Evolutionary conservation across 2,329 filamentous ascomycete species (phyloP).

Genomic region (Dactylellina leptospora): DNA sequence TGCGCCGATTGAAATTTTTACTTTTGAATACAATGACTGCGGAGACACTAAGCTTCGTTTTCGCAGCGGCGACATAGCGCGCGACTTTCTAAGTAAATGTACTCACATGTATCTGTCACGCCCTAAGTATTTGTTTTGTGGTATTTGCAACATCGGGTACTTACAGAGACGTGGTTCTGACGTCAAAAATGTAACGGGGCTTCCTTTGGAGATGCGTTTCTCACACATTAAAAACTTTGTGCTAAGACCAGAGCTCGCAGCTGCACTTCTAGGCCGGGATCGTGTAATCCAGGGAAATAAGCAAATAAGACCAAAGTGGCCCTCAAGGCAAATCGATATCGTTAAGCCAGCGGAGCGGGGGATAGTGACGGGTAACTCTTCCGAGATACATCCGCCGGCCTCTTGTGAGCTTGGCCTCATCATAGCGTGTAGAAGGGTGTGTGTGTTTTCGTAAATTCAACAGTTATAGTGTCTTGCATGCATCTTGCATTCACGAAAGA

Average conservation of each 20-base stretch:
- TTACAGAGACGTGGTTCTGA: constrained; percentile 34
- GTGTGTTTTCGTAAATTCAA: neutral
- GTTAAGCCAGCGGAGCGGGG: constrained; percentile 3
- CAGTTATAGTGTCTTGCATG: neutral
- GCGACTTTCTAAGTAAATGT: neutral
- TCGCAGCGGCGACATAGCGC: neutral
- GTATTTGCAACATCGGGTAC: constrained; percentile 24
- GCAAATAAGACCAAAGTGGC: neutral
- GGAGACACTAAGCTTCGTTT: neutral
- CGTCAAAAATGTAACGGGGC: constrained; percentile 50
- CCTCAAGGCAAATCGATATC: constrained; percentile 2
- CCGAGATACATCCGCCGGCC: constrained; percentile 18
- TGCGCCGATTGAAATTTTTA: constrained; percentile 4
- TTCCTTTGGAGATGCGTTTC: constrained; percentile 15
- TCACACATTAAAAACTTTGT: constrained; percentile 26
- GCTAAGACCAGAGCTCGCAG: constrained; percentile 14
- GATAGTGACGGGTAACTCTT: constrained; percentile 22
- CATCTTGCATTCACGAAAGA: neutral
- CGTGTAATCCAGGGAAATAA: too few species aligned
- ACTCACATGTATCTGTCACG: constrained; percentile 21
- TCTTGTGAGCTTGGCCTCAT: constrained; percentile 43
- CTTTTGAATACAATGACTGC: neutral
- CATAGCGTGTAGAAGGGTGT: neutral
- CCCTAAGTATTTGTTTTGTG: constrained; percentile 6
- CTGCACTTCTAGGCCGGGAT: too few species aligned